Base-by-base conservation (phyloP, 116 monocot species). In the Iris pallida region DNA sequence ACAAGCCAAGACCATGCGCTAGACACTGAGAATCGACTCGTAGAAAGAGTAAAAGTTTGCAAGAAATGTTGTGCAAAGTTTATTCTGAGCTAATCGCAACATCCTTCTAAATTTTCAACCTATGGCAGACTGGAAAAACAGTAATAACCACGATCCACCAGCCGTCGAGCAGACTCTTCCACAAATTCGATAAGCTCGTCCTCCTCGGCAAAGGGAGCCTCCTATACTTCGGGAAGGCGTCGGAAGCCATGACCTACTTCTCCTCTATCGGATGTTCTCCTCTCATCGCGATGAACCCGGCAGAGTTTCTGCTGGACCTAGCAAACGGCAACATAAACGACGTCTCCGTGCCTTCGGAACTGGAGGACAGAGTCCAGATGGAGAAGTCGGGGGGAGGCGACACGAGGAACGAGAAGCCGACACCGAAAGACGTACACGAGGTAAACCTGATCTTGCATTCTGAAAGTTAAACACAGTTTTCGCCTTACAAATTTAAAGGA, bases 71-170 rank as follows among this genome's bases (percentile, higher is more conserved):
- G 14, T 52, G 12, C 6, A 52, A 52, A 1, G 30, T 30, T 3
- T 30, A 1, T 14, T 52, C 1, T 52, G 14, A 52, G 51, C 51
- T 52, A 14, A 52, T 10, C 2, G 14, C 14, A 52, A 52, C 51
- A 52, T 52, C 51, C 51, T 52, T 52, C 2, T 58, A 17, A 20
- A 4, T 19, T 45, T 44, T 16, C 15, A 16, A 2, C 14, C 42
- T 19, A 45, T 68, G 16, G 20, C 57, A 73, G 71, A 65, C 59
- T 12, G 80, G 75, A 42, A 80, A 66, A 53, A 71, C 80, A 17
- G 80, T 80, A 42, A 66, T 80, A 12, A 70, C 75, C 7, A 75
- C 80, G 3, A 71, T 80, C 8, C 80, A 80, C 59, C 80, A 80
- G 61, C 80, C 80, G 17, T 80, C 80, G 2, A 80, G 80, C 59